phyloP scores from a whole-genome alignment of 257 asterid species.

The Nyctanthes arbortristis region DNA sequence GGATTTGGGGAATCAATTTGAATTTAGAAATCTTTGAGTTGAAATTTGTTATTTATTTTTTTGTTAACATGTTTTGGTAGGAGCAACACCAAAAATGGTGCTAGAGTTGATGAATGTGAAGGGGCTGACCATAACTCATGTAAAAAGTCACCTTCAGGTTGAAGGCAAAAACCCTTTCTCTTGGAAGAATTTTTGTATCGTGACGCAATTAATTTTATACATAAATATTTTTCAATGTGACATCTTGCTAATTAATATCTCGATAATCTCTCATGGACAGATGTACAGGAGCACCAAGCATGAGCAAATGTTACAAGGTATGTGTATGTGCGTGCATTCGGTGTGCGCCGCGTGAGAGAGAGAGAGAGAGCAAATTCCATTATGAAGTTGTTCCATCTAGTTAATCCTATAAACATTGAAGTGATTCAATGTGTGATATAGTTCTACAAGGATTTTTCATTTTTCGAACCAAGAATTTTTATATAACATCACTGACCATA shows the following conservation, averaged over 20 bases:
- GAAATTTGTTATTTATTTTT: not conserved
- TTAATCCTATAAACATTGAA: not conserved
- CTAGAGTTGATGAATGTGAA: conserved; percentile 73
- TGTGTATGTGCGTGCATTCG: too few relatives aligned
- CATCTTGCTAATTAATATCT: conserved; percentile 15
- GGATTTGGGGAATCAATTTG: not conserved
- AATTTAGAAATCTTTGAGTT: not conserved
- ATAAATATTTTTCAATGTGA: not conserved
- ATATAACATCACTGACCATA: too few relatives aligned
- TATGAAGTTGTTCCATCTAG: not conserved
- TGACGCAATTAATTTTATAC: conserved; percentile 5
- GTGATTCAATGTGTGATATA: too few relatives aligned
- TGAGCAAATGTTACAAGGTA: conserved; percentile 65
- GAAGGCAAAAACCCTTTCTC: not conserved
- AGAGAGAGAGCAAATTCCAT: not conserved
- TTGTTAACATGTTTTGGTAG: conserved; percentile 24
- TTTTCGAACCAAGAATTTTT: not conserved
- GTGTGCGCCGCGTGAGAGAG: too few relatives aligned
- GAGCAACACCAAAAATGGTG: conserved; percentile 88
- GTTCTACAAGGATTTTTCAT: not conserved
- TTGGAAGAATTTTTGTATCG: not conserved
- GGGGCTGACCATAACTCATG: conserved; percentile 71
- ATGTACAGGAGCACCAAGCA: conserved; percentile 80
- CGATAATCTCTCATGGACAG: conserved; percentile 37
- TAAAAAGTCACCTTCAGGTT: conserved; percentile 91